Conservation (phyloP, 2,329 filamentous ascomycete species). For the Pyrenophora tritici-repentis region DNA sequence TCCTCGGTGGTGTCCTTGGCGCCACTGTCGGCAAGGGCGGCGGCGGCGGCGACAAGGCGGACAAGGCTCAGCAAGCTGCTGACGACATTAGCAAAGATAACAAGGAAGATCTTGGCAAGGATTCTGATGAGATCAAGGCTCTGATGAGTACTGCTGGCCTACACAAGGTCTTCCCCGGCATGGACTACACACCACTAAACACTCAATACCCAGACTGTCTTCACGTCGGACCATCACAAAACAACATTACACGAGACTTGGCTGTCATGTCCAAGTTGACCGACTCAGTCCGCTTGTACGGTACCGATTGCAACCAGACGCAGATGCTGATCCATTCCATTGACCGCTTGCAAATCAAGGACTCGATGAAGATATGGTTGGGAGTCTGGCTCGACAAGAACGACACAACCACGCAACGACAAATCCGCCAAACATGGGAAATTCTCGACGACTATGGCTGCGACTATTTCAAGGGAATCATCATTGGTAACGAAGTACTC, state of each 20-base stretch:
- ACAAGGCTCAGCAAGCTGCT: slow-evolving; percentile 25
- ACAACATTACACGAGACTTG: slow-evolving; percentile 90
- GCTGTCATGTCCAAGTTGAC: slow-evolving; percentile 90
- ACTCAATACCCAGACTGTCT: slow-evolving; percentile 87
- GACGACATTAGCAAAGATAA: slow-evolving; percentile 62
- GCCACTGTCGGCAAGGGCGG: slow-evolving; percentile 64
- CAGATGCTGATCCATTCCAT: slow-evolving; percentile 89
- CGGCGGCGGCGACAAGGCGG: slow-evolving; percentile 29
- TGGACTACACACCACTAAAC: slow-evolving; percentile 93
- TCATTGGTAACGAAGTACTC: slow-evolving; percentile 68
- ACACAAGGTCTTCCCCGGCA: slow-evolving; percentile 91
- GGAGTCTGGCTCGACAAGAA: slow-evolving; percentile 92
- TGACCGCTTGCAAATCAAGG: slow-evolving; percentile 70
- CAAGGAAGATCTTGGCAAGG: slow-evolving; percentile 73
- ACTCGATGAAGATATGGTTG: slow-evolving; percentile 82
- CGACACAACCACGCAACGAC: slow-evolving; percentile 78
- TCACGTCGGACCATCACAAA: slow-evolving; percentile 78
- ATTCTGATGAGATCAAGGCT: slow-evolving; percentile 78
- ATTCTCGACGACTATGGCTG: slow-evolving; percentile 68
- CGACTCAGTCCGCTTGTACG: slow-evolving; percentile 85
- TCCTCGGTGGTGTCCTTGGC: slow-evolving; percentile 76
- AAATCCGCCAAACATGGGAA: slow-evolving; percentile 81
- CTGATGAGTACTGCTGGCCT: slow-evolving; percentile 80
- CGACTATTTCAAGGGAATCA: slow-evolving; percentile 64
- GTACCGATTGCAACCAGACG: slow-evolving; percentile 97